A percentile compares a stretch with the other conserved stretches of the same genome.
phyloP scores from a whole-genome alignment of 805 yeast genomes.

The Torulaspora indica region DNA sequence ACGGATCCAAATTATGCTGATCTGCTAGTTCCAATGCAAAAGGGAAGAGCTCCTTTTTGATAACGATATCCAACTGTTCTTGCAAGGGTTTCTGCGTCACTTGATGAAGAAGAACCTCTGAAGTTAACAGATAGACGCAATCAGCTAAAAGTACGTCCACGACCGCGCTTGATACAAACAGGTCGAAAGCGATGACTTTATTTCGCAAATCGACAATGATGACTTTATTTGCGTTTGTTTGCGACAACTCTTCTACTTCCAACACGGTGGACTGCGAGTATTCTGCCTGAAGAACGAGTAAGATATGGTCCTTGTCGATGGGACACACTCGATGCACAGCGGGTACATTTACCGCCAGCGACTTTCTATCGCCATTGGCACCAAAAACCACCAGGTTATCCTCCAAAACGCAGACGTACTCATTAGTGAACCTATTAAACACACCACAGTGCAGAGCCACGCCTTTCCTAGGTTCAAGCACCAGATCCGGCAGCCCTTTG shows the following conservation, averaged over 20 bases:
- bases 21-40: slow-evolving; percentile 69
- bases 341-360: slow-evolving; percentile 52
- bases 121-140: slow-evolving; percentile 59
- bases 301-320: slow-evolving; percentile 51
- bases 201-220: slow-evolving; percentile 65
- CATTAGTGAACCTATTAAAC: slow-evolving; percentile 40
- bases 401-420: slow-evolving; percentile 59
- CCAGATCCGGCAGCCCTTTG: slow-evolving; percentile 54
- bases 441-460: slow-evolving; percentile 42
- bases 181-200: slow-evolving; percentile 64
- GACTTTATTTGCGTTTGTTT: slow-evolving; percentile 45
- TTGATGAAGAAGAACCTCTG: slow-evolving; percentile 70
- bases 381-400: slow-evolving; percentile 64
- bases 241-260: slow-evolving; percentile 34
- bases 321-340: slow-evolving; percentile 45
- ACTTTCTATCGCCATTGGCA: slow-evolving; percentile 48
- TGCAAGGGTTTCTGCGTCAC: slow-evolving; percentile 60
- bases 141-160: slow-evolving; percentile 48
- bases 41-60: slow-evolving; percentile 64
- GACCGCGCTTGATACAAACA: slow-evolving; percentile 62
- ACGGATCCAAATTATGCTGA: slow-evolving; percentile 27
- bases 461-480: slow-evolving; percentile 45
- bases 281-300: slow-evolving; percentile 52
- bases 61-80: slow-evolving; percentile 64
- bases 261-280: slow-evolving; percentile 34